These are phyloP conservation scores for Pezicula neosporulosa DNA, from an alignment of 2,329 filamentous ascomycete species.

Conservation along the genomic window DNA sequence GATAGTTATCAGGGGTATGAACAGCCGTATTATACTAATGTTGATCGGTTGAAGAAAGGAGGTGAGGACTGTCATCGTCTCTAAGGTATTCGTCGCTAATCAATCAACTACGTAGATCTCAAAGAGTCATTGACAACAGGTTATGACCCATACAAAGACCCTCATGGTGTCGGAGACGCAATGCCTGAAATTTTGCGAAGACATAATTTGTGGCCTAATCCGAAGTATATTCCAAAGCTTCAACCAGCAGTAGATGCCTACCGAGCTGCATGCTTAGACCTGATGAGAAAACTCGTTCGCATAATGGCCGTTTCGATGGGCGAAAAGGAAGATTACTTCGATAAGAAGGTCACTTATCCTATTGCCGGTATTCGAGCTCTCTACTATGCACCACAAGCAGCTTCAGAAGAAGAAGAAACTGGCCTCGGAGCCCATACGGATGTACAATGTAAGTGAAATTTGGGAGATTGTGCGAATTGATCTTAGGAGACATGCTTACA, in stretches of 20 bases:
- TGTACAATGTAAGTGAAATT: slow-evolving; percentile 30
- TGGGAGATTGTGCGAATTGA: no score
- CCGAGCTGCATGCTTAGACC: slow-evolving; percentile 38
- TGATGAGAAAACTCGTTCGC: slow-evolving; percentile 45
- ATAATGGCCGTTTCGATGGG: slow-evolving; percentile 50
- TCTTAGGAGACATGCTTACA: no score
- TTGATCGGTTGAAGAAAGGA: slow-evolving; percentile 6
- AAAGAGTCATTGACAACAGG: slow-evolving; percentile 32
- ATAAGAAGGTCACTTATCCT: slow-evolving; percentile 46
- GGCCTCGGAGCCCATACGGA: slow-evolving; percentile 36
- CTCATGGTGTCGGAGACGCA: slow-evolving; percentile 30
- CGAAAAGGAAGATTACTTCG: slow-evolving; percentile 49
- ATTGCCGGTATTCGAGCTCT: slow-evolving; percentile 30
- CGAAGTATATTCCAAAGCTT: slow-evolving; percentile 42
- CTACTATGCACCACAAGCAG: slow-evolving; percentile 35
- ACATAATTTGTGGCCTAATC: slow-evolving; percentile 91
- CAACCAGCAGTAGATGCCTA: slow-evolving; percentile 40
- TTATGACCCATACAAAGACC: slow-evolving; percentile 40
- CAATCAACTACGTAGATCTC: slow-evolving; percentile 38
- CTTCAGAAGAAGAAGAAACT: slow-evolving; percentile 12
- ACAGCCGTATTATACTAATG: slow-evolving; percentile 34
- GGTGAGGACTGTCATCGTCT: slow-evolving; percentile 32
- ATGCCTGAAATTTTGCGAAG: slow-evolving; percentile 67
- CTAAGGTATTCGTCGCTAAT: neutral
- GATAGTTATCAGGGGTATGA: slow-evolving; percentile 34